Base-by-base conservation (phyloP, 768 basidiomycete species). In the Collybia mongolica region DNA sequence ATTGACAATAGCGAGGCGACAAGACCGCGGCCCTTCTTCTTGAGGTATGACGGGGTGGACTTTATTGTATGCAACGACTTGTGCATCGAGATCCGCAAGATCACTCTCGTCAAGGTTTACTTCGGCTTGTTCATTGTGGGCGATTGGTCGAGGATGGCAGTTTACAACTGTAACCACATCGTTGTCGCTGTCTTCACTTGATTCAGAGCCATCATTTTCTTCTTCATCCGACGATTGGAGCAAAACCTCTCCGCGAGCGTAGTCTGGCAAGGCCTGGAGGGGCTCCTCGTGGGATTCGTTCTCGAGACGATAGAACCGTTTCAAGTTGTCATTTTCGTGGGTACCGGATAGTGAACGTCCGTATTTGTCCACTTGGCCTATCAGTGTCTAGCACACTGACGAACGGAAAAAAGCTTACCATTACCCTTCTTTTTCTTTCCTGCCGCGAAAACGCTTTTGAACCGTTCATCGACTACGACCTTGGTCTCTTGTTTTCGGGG, bases 391-490 rank as follows among this genome's bases (percentile, higher is more conserved):
- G 37, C 24, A 23, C 22, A 22, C 38, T 43, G 22, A 37, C 24
- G 47, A 43, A 20, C 32, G 11, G 26, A 45, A 44, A 36, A 39
- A 9, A 5, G n/a, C 44, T 39, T 18, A 26, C 43, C 48, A 53
- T 54, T 53, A 9, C 44, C 35, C 54, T 55, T 48, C 49, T 70
- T 67, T 54, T 63, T 60, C 63, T 76, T 75, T 56, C 64, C 72
- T 46, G 74, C 70, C 12, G 74, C 69, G 39, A 98, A 82, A 17
- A 97, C 77, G 48, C 77, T 72, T 66, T 88, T 91, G 79, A 98
- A 99, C 19, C 97, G 85, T 9, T 93, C 86, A 65, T 99, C 97
- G 32, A 98, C 80, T 46, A 88, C 81, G 46, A 97, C 86, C 68
- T 94, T 97, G 56, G 82, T 73, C 50, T 83, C 73, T 29, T 86